phyloP scores from a whole-genome alignment of 2,329 filamentous ascomycete species.

The Monosporascus sp. region DNA sequence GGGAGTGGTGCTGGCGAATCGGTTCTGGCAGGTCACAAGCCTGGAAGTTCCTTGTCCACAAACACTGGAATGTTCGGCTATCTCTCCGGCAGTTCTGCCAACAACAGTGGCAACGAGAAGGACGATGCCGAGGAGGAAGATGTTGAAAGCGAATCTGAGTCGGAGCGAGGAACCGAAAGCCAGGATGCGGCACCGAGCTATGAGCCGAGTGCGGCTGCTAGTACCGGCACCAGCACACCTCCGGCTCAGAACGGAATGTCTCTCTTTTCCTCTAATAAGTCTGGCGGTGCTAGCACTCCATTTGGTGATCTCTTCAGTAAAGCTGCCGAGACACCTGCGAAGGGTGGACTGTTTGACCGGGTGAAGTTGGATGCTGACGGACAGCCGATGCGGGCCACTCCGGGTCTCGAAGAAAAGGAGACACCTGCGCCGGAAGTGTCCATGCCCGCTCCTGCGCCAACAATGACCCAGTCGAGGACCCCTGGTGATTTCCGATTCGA shows the following conservation, averaged over 20 bases:
- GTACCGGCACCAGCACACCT: conserved; percentile 36
- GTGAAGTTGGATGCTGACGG: conserved; percentile 27
- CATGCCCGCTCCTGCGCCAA: conserved; percentile 7
- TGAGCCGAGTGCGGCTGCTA: conserved; percentile 38
- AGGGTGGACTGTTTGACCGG: conserved; percentile 28
- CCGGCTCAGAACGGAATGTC: conserved; percentile 29
- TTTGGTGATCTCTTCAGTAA: conserved; percentile 16
- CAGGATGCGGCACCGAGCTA: conserved; percentile 40
- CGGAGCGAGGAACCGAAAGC: conserved; percentile 37
- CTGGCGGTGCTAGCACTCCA: conserved; percentile 12
- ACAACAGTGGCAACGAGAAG: conserved; percentile 47
- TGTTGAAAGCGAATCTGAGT: conserved; percentile 40
- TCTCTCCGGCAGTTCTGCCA: conserved; percentile 53
- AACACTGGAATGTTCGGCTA: conserved; percentile 50
- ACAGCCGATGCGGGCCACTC: conserved; percentile 24
- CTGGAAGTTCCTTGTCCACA: conserved; percentile 18
- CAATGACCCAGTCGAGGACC: conserved; percentile 23
- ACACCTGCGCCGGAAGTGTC: conserved; percentile 8
- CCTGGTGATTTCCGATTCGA: conserved; percentile 29
- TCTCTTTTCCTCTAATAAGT: conserved; percentile 27
- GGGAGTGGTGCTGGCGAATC: conserved; percentile 14
- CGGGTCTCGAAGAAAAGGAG: conserved; percentile 13
- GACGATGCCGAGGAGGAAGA: conserved; percentile 42
- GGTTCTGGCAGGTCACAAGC: conserved; percentile 19
- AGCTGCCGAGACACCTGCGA: conserved; percentile 14